Percentiles rank a stretch among this genome's conserved stretches.
Conservation (phyloP, 768 basidiomycete genomes). For the Panaeolus cyanescens region DNA sequence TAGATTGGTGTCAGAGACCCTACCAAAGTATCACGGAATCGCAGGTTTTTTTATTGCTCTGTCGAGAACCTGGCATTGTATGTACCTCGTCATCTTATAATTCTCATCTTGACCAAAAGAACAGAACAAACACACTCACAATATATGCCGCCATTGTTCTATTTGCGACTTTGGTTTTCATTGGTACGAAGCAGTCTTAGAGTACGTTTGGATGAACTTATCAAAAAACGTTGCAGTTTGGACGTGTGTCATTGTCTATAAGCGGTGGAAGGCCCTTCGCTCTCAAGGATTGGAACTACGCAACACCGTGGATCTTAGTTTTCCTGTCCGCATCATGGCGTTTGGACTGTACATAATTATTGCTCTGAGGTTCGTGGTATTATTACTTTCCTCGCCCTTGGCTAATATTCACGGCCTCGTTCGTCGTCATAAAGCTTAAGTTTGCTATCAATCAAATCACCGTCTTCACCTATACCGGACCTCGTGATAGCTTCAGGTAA, state of each 20-base stretch:
- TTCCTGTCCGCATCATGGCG: constrained; percentile 45
- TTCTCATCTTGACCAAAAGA: background rate
- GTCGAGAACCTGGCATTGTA: constrained; percentile 38
- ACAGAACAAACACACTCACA: constrained; percentile 42
- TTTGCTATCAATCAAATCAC: constrained; percentile 44
- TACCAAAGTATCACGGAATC: constrained; percentile 39
- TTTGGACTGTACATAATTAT: constrained; percentile 45
- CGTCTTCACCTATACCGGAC: constrained; percentile 47
- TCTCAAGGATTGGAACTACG: constrained; percentile 21
- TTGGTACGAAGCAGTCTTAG: constrained; percentile 32
- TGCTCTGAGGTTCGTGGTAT: constrained; percentile 37
- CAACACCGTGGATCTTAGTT: constrained; percentile 39
- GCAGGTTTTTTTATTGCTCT: constrained; percentile 56
- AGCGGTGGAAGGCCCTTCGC: constrained; percentile 26
- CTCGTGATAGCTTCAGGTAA: constrained; percentile 48
- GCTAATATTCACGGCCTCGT: background rate
- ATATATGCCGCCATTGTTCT: constrained; percentile 40
- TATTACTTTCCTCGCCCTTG: background rate
- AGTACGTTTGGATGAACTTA: background rate
- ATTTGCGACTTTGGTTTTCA: constrained; percentile 37
- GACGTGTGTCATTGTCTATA: constrained; percentile 40
- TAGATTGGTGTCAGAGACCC: constrained; percentile 42
- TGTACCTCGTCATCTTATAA: constrained; percentile 17
- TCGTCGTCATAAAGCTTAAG: constrained; percentile 35
- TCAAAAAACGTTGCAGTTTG: constrained; percentile 30